Evolutionary conservation across 106 monocot species (phyloP), one percentile per base, ranked within the genome.

Genomic region (Vanilla planifolia): DNA sequence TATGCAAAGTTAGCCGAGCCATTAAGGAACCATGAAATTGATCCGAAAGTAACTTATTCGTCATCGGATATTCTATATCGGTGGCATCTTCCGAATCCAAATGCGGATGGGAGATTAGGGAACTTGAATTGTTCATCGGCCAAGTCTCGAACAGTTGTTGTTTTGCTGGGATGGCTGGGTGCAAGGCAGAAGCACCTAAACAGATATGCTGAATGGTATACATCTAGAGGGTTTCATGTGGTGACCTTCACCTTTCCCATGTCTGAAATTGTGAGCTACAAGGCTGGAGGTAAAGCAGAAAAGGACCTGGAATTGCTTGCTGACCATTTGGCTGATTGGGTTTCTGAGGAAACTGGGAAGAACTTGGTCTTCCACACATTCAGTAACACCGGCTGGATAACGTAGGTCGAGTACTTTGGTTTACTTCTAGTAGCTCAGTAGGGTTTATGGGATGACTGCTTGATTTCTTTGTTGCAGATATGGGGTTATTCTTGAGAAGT

Each of bases 141-240:
- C 5, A 89, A 71, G 66, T 84, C 91, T 15, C 80, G 75, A 59
- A 88, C 88, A 0, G 91, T 98, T 15, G 87, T 98, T 27, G 84
- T 98, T 14, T 68, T 98, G 61, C 66, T 98, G 13, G 96, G 96
- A 1, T 98, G 96, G 96, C 60, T 98, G 68, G 96, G 96, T 1
- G 81, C 92, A 10, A 88, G 76, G 73, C 96, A 98, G 65, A 84
- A 75, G 77, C 87, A 98, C 72, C 61, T 98, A 35, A 81, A 70
- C 67, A 91, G 61, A 61, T 98, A 98, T 66, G 91, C 96, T 3
- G 92, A 98, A 8, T 98, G 84, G 87, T 98, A 98, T 64, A 92
- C 96, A 10, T 88, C 91, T 7, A 81, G 81, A 67, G 96, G 96
- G 14, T 98, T 79, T 59, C 76, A 98, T 75, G 96, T 66, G 0